A percentile compares a stretch with the other conserved stretches of the same genome.
These are phyloP conservation scores for Cupressus sempervirens DNA, from an alignment of 75 land plant genomes.

Conservation along the genomic window DNA sequence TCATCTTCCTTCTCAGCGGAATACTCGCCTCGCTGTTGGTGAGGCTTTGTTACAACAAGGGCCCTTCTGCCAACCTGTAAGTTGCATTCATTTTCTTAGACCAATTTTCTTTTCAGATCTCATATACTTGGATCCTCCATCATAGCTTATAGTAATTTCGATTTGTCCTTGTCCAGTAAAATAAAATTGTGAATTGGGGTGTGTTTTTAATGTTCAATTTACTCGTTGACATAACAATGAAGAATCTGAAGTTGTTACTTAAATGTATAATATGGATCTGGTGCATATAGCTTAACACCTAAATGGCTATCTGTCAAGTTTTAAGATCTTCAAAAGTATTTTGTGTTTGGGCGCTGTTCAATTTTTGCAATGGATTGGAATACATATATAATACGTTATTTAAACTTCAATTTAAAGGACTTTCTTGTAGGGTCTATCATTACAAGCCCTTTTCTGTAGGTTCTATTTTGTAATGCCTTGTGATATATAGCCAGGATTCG, in stretches of 20 bases:
- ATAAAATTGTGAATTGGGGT: not conserved
- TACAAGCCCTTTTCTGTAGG: not conserved
- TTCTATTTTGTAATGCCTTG: not conserved
- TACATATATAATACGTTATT: not conserved
- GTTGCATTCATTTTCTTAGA: not conserved
- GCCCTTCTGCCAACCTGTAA: constrained; percentile 10
- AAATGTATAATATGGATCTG: not conserved
- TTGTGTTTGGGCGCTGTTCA: too few relatives aligned
- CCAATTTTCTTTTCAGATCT: not conserved
- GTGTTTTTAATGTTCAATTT: too few relatives aligned
- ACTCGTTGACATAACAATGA: not conserved
- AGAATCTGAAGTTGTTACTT: not conserved
- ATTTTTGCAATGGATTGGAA: not conserved
- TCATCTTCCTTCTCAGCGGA: constrained; percentile 8
- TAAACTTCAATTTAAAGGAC: not conserved
- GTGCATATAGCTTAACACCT: not conserved
- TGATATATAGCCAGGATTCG: not conserved
- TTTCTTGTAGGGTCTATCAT: not conserved
- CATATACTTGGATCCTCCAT: not conserved
- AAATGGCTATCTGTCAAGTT: too few relatives aligned
- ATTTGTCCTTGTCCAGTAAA: not conserved
- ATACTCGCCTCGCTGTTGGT: constrained; percentile 1
- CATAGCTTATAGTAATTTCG: not conserved
- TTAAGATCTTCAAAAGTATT: too few relatives aligned
- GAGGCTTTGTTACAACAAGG: constrained; percentile 15